A percentile compares a stretch with the other conserved stretches of the same genome.
phyloP scores from a whole-genome alignment of 2,329 filamentous ascomycete species.

The Talaromyces islandicus region DNA sequence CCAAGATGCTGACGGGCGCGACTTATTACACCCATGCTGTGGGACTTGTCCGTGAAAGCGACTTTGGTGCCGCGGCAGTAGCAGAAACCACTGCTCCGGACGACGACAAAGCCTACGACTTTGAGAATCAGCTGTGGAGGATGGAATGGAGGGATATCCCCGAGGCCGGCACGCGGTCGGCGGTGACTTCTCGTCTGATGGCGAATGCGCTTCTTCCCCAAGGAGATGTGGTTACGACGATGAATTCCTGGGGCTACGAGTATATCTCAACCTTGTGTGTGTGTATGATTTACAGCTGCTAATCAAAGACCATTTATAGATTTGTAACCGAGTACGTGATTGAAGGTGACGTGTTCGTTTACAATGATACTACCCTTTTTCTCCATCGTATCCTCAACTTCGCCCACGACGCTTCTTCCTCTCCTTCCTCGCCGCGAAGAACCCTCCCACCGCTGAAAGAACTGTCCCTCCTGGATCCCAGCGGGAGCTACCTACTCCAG shows the following conservation, averaged over 20 bases:
- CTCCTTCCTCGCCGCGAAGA: slow-evolving; percentile 22
- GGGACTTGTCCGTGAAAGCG: slow-evolving; percentile 34
- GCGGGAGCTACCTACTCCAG: slow-evolving; percentile 54
- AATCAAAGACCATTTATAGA: slow-evolving; percentile 26
- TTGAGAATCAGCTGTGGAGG: slow-evolving; percentile 36
- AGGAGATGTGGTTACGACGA: slow-evolving; percentile 45
- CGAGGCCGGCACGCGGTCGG: slow-evolving; percentile 47
- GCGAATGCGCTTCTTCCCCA: slow-evolving; percentile 43
- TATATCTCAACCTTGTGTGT: slow-evolving; percentile 25
- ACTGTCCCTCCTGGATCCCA: slow-evolving; percentile 49
- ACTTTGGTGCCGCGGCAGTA: slow-evolving; percentile 27
- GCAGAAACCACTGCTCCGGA: slow-evolving; percentile 13
- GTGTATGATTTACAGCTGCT: background rate
- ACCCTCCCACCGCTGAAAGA: slow-evolving; percentile 39
- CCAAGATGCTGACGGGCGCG: slow-evolving; percentile 44
- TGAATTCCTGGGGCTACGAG: slow-evolving; percentile 50
- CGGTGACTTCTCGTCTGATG: slow-evolving; percentile 49
- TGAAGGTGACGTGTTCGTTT: slow-evolving; percentile 53
- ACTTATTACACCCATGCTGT: slow-evolving; percentile 52
- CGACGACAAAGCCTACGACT: slow-evolving; percentile 21
- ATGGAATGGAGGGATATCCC: slow-evolving; percentile 46
- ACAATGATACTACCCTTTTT: slow-evolving; percentile 52
- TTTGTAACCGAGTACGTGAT: slow-evolving; percentile 53
- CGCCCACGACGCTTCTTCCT: slow-evolving; percentile 28
- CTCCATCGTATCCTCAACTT: slow-evolving; percentile 50